These are phyloP conservation scores for Pythium brachiatum DNA, from an alignment of 352 stramenopile genomes.

Conservation along the genomic window DNA sequence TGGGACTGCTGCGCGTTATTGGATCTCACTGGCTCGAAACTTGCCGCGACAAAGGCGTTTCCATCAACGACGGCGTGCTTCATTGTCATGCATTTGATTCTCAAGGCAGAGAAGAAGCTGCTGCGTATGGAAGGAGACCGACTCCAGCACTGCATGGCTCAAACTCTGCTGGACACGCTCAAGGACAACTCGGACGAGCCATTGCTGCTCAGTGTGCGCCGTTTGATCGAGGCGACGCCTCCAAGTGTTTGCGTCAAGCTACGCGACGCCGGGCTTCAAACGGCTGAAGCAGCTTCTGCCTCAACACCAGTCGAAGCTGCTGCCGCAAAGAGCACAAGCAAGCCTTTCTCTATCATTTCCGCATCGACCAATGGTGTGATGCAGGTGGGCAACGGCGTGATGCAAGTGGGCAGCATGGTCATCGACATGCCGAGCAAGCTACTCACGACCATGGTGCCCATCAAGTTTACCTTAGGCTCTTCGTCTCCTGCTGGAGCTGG, in stretches of 20 bases:
- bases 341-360: slow-evolving; percentile 53
- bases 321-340: slow-evolving; percentile 14
- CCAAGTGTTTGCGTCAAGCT: slow-evolving; percentile 57
- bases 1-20: slow-evolving; percentile 74
- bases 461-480: slow-evolving; percentile 13
- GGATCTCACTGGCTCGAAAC: slow-evolving; percentile 10
- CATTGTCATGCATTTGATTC: slow-evolving; percentile 45
- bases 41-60: slow-evolving; percentile 18
- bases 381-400: slow-evolving; percentile 39
- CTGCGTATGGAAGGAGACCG: slow-evolving; percentile 72
- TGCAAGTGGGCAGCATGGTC: slow-evolving; percentile 50
- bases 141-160: slow-evolving; percentile 62
- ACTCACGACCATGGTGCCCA: slow-evolving; percentile 39
- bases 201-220: slow-evolving; percentile 41
- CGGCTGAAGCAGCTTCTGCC: neutral
- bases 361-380: slow-evolving; percentile 48
- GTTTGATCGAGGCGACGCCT: slow-evolving; percentile 63
- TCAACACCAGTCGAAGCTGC: neutral
- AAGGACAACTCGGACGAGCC: slow-evolving; percentile 28
- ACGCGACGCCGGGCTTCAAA: slow-evolving; percentile 30
- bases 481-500: slow-evolving; percentile 14
- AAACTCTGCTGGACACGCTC: slow-evolving; percentile 54
- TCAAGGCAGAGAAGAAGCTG: slow-evolving; percentile 52
- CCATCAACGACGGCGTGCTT: slow-evolving; percentile 47
- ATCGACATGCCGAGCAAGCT: slow-evolving; percentile 75